Conservation (phyloP, 129 eudicot species). For the Chrysanthemum seticuspe region DNA sequence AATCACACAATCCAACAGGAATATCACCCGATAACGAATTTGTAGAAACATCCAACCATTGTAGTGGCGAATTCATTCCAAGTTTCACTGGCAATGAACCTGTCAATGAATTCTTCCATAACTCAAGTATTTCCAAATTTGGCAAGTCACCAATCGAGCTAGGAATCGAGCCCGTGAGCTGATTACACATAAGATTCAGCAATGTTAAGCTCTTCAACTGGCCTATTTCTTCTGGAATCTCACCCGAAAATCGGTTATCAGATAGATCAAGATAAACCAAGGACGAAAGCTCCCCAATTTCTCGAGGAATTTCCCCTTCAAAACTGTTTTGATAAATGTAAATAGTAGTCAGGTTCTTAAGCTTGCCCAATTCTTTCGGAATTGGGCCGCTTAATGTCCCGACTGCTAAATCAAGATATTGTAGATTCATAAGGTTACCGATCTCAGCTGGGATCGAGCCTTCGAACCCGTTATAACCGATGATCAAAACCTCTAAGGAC, state of each 20-base stretch:
- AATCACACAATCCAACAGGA: conserved; percentile 63
- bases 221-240: conserved; percentile 62
- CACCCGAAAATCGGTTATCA: conserved; percentile 64
- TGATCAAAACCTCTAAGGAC: conserved; percentile 64
- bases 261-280: conserved; percentile 67
- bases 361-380: conserved; percentile 66
- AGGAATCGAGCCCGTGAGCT: conserved; percentile 65
- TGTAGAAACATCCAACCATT: conserved; percentile 79
- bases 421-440: conserved; percentile 66
- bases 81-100: conserved; percentile 69
- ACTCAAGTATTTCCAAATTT: conserved; percentile 59
- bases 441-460: conserved; percentile 73
- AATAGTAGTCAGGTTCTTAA: conserved; percentile 61
- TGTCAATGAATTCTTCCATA: conserved; percentile 71
- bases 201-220: conserved; percentile 58
- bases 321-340: conserved; percentile 69
- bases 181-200: conserved; percentile 75
- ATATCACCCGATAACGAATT: conserved; percentile 72
- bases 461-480: conserved; percentile 74
- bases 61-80: conserved; percentile 65
- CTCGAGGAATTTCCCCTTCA: conserved; percentile 58
- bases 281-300: conserved; percentile 54
- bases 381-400: conserved; percentile 63
- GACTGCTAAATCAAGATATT: conserved; percentile 78
- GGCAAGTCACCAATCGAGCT: conserved; percentile 55